These are phyloP conservation scores for Corynascus novoguineensis DNA, from an alignment of 495 filamentous ascomycete genomes.

Conservation along the genomic window DNA sequence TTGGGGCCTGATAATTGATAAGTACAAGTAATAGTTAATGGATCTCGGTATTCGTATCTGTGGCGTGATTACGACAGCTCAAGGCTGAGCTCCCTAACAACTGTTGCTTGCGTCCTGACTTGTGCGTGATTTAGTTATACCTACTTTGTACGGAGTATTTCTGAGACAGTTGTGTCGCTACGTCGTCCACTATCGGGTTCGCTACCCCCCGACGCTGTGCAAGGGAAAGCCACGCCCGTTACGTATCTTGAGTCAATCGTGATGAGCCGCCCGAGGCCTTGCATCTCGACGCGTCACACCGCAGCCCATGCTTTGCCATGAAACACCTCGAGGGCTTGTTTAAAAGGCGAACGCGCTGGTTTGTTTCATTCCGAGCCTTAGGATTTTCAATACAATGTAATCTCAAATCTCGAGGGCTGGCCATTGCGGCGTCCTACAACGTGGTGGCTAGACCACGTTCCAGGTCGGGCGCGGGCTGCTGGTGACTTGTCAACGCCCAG, in stretches of 20 bases:
- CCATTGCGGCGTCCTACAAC: not conserved
- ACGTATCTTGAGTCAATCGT: no score
- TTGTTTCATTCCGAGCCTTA: not conserved
- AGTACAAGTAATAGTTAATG: no score
- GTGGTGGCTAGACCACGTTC: not conserved
- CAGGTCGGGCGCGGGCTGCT: no score
- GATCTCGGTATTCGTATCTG: not conserved
- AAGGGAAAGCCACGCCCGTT: not conserved
- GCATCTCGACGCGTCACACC: no score
- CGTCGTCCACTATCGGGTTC: no score
- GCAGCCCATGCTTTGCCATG: no score
- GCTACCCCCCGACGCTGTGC: not conserved
- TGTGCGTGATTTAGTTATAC: not conserved
- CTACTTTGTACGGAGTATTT: no score
- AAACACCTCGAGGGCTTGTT: no score
- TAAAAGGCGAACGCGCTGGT: no score
- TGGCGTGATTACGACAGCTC: conserved; percentile 5
- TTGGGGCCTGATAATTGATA: no score
- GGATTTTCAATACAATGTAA: not conserved
- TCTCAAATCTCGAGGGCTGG: not conserved
- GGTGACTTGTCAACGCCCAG: not conserved
- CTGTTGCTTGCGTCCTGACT: not conserved
- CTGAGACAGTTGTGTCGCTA: not conserved
- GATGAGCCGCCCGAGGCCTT: no score
- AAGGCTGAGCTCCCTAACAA: not conserved